Base-by-base conservation (phyloP, 2,329 filamentous ascomycete genomes). In the Dothistroma septosporum region DNA sequence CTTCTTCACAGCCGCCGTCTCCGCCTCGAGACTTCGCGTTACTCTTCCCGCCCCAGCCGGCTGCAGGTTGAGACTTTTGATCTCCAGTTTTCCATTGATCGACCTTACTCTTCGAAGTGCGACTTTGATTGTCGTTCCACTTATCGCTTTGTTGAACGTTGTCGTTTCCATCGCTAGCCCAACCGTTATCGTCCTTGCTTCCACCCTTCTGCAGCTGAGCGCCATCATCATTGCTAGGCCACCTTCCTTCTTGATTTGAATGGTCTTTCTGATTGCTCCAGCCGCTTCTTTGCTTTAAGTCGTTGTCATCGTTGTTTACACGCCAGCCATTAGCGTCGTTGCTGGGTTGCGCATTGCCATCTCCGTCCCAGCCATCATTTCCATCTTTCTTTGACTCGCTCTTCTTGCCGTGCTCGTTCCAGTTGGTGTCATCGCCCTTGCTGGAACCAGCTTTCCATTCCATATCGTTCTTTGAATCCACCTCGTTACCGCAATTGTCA, bases 311-410 rank as follows among this genome's bases (percentile, higher is more conserved):
- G 53, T 19, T 9, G 4, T 19, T 44, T 5, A 16, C 9, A n/a
- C 41, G 5, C 41, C 41, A 21, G 9, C 46, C 53, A 31, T 61
- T 50, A 24, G 37, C 32, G 16, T 53, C 50, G 35, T 52, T 44
- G 5, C 49, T 11, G 24, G 63, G 32, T 31, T 75, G 70, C 22
- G 63, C 50, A 19, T 68, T 62, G 11, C 69, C 72, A 50, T 75
- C 21, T 5, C 53, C 35, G 46, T 12, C 35, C 55, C 59, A 64
- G 16, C 19, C 57, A 11, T 55, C 49, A 16, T 48, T 22, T 24
- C 33, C 46, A 31, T 49, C 31, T 5, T 61, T 54, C 32, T 53
- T 52, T 47, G 57, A 12, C 31, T 63, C 37, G 16, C 35, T 22
- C 19, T 49, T 57, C 9, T 28, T 37, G 41, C 37, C 47, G 16